These are phyloP conservation scores for Raphanus sativus DNA, from an alignment of 345 rosid species.

Conservation along the genomic window DNA sequence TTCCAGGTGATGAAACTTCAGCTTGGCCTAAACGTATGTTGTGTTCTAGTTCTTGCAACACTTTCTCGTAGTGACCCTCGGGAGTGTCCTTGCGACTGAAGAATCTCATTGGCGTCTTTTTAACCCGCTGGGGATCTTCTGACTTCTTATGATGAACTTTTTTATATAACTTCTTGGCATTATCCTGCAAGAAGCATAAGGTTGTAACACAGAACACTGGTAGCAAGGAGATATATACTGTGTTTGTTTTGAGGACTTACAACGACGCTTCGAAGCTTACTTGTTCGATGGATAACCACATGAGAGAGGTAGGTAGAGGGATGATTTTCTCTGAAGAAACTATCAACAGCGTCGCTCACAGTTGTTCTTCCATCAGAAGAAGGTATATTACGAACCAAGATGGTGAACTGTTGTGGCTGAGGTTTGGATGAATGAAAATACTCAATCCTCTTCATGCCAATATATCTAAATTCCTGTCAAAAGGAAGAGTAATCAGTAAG, in stretches of 20 bases:
- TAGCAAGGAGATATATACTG: not conserved
- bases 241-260: constrained; percentile 47
- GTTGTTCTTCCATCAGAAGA: constrained; percentile 60
- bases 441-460: constrained; percentile 69
- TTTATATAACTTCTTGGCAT: constrained; percentile 55
- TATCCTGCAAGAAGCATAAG: constrained; percentile 43
- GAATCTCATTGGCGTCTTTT: constrained; percentile 44
- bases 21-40: constrained; percentile 67
- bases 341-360: constrained; percentile 76
- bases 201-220: not conserved
- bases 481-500: constrained; percentile 15
- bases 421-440: constrained; percentile 78
- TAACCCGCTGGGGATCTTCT: constrained; percentile 46
- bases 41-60: constrained; percentile 66
- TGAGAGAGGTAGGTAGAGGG: constrained; percentile 77
- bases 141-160: constrained; percentile 47
- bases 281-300: constrained; percentile 71
- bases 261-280: constrained; percentile 61
- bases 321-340: constrained; percentile 70
- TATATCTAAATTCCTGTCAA: constrained; percentile 75
- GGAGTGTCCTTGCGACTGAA: constrained; percentile 56
- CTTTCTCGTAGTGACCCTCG: constrained; percentile 67
- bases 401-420: constrained; percentile 90
- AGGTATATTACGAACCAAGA: constrained; percentile 79
- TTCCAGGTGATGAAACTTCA: constrained; percentile 57